Conservation (phyloP, 495 filamentous ascomycete genomes). For the Astrocystis sublimbata region DNA sequence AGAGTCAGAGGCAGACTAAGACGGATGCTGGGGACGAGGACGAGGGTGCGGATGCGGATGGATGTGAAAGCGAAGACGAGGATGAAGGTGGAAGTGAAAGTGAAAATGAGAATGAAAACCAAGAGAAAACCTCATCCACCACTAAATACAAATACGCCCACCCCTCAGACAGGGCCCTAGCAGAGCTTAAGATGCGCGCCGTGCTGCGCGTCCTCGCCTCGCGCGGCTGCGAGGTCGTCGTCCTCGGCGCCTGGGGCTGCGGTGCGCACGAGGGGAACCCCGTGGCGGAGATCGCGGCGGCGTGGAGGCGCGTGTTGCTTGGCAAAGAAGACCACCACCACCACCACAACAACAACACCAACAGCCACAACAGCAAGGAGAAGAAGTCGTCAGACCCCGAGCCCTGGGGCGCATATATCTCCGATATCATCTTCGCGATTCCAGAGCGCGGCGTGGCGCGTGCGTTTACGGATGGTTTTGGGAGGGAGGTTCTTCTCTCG, state of each 20-base stretch:
- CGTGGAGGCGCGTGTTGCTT: constrained; percentile 58
- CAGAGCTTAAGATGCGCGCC: constrained; percentile 60
- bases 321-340: constrained; percentile 21
- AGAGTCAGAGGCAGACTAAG: no score
- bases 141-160: no score
- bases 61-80: background rate
- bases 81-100: background rate
- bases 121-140: no score
- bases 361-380: background rate
- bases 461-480: constrained; percentile 47
- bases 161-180: constrained; percentile 49
- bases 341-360: constrained; percentile 18
- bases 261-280: constrained; percentile 65
- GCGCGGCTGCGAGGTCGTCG: constrained; percentile 53
- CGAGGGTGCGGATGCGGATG: background rate
- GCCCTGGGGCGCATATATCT: constrained; percentile 36
- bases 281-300: constrained; percentile 58
- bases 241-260: constrained; percentile 70
- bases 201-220: constrained; percentile 57
- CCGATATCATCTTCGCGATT: constrained; percentile 53
- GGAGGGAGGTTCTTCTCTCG: constrained; percentile 32
- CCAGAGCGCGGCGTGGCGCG: constrained; percentile 32
- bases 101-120: background rate
- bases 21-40: constrained; percentile 29
- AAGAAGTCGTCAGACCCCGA: constrained; percentile 8